Base-by-base conservation (phyloP, 495 filamentous ascomycete species). In the Trichocladium uniseriatum region DNA sequence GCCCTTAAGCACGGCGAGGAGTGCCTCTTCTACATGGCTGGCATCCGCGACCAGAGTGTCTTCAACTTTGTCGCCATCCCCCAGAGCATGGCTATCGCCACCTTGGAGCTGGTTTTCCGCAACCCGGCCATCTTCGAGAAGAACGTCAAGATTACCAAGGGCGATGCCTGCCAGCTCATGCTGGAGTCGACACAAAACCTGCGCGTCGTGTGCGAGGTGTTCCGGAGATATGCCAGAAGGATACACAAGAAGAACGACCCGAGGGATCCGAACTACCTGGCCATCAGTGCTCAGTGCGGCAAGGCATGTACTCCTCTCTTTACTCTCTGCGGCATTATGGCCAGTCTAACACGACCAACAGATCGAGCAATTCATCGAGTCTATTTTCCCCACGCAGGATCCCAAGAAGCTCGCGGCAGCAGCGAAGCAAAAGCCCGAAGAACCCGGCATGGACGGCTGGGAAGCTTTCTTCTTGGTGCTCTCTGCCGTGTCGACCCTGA, bases 11-110 rank as follows among this genome's bases (percentile, higher is more conserved):
- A 95, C 55, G 88, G 81, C 24, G 87, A 94, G 53, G 88, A 97
- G 57, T 96, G 90, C 67, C 71, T 98, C 8, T 97, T 89, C 72
- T 98, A 98, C 73, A 86, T 98, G 69, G 94, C 94, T 19, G 94
- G 89, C 18, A 77, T 97, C 38, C 87, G 85, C 49, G 92, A 98
- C 65, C 92, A 97, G 70, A 92, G 86, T 64, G 89, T 95, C n/a
- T 98, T 98, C 83, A 97, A 98, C 74, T 98, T 98, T 64, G 87
- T 87, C 37, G 91, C 94, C 37, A 98, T 98, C 57, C 92, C 92
- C n/a, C 92, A 98, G 68, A 72, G 82, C 51, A 98, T 98, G 92
- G 92, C 94, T 22, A 96, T 98, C 66, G 91, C 92, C 2, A 97
- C 91, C 1, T 65, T 96, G 35, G 82, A 94, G 48, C 74, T 92